Evolutionary conservation across 1,284 basidiomycete species (phyloP), one percentile per base, ranked within the genome.

Genomic region (Cutaneotrichosporon cyanovorans): DNA sequence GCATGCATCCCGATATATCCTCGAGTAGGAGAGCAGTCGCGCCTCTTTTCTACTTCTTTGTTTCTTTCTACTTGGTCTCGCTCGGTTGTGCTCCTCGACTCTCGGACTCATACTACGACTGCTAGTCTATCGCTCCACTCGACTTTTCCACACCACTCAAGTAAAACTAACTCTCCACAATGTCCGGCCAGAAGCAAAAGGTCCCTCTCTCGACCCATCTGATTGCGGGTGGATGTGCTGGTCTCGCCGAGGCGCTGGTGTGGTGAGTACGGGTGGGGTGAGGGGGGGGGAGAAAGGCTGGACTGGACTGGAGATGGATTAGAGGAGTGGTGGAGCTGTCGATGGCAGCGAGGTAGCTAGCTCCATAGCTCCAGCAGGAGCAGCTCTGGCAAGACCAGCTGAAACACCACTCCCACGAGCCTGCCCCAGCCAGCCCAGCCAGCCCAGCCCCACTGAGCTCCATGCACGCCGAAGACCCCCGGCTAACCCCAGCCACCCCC

Each of bases 191-290:
- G 43, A 54, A 54, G 52, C 40, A 54, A 43, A 70, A 72, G 50
- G 71, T 77, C 12, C 75, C 75, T 12, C 85, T 95, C 59, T 87
- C 85, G 30, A 91, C 84, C 38, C 90, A 96, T 67, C 81, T 95
- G 62, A 84, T 85, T 33, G 91, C 91, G 34, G 91, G 91, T 56
- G 91, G 91, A 37, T 78, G 85, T 25, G 91, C 90, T 25, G 91
- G 91, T 51, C 82, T 84, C 44, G 87, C 89, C 68, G 91, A 96
- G 74, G 89, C 90, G 28, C 51, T 66, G 48, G 84, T 86, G 54
- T 71, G 83, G 79, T 58, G 42, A 58, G 63, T 60, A 20, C 37
- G 40, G 16, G n/a, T n/a, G n/a, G n/a, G n/a, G n/a, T n/a, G n/a
- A n/a, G n/a, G n/a, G n/a, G n/a, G n/a, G n/a, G n/a, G n/a, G n/a